Evolutionary conservation across 176 grass and related monocot genomes (phyloP), one percentile per base, ranked within the genome.

Genomic region (Puya raimondii): DNA sequence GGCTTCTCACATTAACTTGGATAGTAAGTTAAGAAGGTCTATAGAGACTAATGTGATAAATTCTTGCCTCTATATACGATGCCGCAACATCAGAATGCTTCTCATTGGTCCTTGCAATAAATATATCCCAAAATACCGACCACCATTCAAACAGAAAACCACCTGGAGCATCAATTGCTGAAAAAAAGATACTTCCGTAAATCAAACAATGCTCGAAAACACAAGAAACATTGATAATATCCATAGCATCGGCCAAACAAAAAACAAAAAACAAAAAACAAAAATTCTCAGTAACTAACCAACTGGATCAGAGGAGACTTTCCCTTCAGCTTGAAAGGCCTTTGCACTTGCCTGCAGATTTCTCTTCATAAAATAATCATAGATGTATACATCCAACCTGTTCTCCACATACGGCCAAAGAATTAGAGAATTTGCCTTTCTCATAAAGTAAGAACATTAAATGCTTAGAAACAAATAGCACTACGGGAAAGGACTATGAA

Each of bases 111-210:
- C 95, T 84, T 81, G 95, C 95, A 72, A 94, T 99, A 73, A 99
- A 99, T 84, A 99, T 99, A 86, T 99, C 95, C 95, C 95, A 99
- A 71, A 99, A 99, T 20, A 99, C 95, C 0, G 95, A 99, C 95
- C 95, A 99, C 95, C 95, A 99, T 78, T 99, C 95, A 6, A 99
- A 99, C 22, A 99, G 90, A 86, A 99, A 99, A 48, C 95, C 95
- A 65, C 95, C 95, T 26, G 95, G 95, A 66, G 95, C 95, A 86
- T 99, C 95, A 78, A 99, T 99, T 56, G 95, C 95, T 99, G 78
- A 50, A 71, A 76, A 11, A 26, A 72, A 80, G 21, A 58, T 54
- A 79, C 13, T 23, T 63, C 10, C n/a, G 50, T 27, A 68, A 71
- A 12, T 82, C 33, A 70, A 27, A 14, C 67, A 68, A 58, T 11